These are phyloP conservation scores for Raphidocelis subcapitata DNA, from an alignment of 139 green algal species.

Conservation along the genomic window DNA sequence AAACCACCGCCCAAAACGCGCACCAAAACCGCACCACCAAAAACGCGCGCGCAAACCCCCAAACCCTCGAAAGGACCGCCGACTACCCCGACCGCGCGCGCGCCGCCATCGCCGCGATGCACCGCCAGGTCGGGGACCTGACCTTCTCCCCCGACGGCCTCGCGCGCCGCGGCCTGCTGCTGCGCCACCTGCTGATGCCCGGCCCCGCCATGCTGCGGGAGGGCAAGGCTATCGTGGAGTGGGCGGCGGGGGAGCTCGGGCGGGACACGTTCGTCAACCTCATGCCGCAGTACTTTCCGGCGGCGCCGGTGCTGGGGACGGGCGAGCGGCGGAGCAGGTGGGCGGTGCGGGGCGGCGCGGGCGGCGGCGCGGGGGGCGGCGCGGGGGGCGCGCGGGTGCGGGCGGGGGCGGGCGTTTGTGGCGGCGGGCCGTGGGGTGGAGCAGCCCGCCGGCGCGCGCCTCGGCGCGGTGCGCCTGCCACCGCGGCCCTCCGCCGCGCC, in stretches of 20 bases:
- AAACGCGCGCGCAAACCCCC: no score
- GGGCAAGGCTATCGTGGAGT: conserved; percentile 19
- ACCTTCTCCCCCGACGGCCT: conserved; percentile 26
- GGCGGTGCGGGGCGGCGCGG: background rate
- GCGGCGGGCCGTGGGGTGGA: no score
- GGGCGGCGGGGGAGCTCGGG: conserved; percentile 20
- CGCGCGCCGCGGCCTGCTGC: conserved; percentile 24
- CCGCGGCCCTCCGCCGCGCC: no score
- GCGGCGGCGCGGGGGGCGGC: background rate
- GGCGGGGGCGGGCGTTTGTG: no score
- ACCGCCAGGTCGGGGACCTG: conserved; percentile 30
- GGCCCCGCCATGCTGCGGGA: conserved; percentile 24
- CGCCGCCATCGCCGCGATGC: conserved; percentile 30
- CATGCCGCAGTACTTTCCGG: conserved; percentile 21
- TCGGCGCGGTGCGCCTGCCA: no score
- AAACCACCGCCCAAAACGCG: no score
- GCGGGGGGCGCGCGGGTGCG: background rate
- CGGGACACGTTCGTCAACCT: conserved; percentile 16
- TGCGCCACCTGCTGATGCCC: conserved; percentile 29
- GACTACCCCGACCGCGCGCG: conserved; percentile 21
- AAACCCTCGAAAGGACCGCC: no score
- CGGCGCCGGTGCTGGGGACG: conserved; percentile 3
- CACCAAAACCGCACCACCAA: no score
- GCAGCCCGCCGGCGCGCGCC: no score
- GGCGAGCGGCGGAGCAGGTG: conserved; percentile 24